phyloP scores from a whole-genome alignment of 768 basidiomycete genomes.

The Suillus fuscotomentosus region DNA sequence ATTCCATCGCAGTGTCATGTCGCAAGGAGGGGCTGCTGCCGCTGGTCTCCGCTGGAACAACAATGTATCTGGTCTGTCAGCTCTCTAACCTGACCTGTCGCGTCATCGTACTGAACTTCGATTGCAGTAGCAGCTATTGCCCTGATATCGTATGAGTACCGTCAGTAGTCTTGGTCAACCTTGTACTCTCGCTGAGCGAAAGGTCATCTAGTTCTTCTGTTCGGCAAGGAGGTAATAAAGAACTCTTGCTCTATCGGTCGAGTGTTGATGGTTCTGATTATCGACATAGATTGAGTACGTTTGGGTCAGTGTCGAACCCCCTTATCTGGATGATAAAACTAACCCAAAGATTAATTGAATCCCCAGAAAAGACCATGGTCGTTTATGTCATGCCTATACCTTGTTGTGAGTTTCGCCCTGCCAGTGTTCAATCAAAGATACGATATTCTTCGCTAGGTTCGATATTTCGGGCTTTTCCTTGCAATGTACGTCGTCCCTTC shows the following conservation, averaged over 20 bases:
- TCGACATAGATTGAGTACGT: background rate
- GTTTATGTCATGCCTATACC: conserved; percentile 1
- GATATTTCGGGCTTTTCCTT: conserved; percentile 1
- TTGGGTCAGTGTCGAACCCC: background rate
- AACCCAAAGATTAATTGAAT: background rate
- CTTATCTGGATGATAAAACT: background rate
- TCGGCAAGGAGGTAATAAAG: background rate
- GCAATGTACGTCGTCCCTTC: background rate
- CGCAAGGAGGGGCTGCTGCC: background rate
- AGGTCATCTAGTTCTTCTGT: background rate
- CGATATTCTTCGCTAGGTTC: background rate
- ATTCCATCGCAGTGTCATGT: background rate
- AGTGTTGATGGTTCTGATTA: background rate
- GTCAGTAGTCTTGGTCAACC: background rate
- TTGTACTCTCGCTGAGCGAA: background rate
- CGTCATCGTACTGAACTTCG: background rate
- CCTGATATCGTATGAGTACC: conserved; percentile 1
- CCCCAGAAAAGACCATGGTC: background rate
- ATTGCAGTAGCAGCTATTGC: background rate
- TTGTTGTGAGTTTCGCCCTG: background rate
- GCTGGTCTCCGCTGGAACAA: background rate
- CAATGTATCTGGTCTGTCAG: background rate
- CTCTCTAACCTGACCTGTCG: background rate
- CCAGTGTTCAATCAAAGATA: background rate
- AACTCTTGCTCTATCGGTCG: no score